Base-by-base conservation (phyloP, 306 rosid species). In the Cucurbita pepo region DNA sequence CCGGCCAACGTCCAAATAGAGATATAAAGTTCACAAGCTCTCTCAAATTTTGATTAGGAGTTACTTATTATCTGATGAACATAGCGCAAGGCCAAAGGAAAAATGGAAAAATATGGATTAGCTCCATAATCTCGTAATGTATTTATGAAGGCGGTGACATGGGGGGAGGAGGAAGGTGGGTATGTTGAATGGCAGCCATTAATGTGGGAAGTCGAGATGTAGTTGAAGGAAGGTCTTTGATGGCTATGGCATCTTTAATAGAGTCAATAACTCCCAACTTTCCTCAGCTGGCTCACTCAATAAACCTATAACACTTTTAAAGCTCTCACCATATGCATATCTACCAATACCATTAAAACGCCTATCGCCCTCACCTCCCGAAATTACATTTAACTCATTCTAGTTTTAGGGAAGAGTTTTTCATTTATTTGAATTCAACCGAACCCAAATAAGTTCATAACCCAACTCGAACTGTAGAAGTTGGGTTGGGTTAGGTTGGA, bases 191-290 rank as follows among this genome's bases (percentile, higher is more conserved):
- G 45, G 61, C 13, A 3, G 61, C 19, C 16, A 52, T 71, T 34
- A 71, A 71, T 71, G 75, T 37, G n/a, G 63, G 75, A 71, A 71
- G 75, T 54, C 8, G 48, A 53, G 16, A 71, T 30, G 48, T 61
- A 71, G 75, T 52, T 71, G 75, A 71, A 52, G 75, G 62, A 54
- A n/a, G 75, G 63, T 71, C 62, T 71, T 71, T 61, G 22, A 37
- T 71, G 75, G 62, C 61, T n/a, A 71, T 71, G 5, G 47, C 37
- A 15, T 51, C 75, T 71, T 71, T 53, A 71, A 53, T 71, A 37
- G n/a, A 54, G 1, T 51, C 61, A 71, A 36, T 71, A 51, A 71
- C 75, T 71, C 63, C 63, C 75, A 71, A 71, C 61, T 45, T 45
- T 71, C 47, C 75, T 38, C 75, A 71, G 53, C 25, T 71, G 48